Evolutionary conservation across 164 flowering plant genomes (phyloP).

Genomic region (Vitis rotundifolia): DNA sequence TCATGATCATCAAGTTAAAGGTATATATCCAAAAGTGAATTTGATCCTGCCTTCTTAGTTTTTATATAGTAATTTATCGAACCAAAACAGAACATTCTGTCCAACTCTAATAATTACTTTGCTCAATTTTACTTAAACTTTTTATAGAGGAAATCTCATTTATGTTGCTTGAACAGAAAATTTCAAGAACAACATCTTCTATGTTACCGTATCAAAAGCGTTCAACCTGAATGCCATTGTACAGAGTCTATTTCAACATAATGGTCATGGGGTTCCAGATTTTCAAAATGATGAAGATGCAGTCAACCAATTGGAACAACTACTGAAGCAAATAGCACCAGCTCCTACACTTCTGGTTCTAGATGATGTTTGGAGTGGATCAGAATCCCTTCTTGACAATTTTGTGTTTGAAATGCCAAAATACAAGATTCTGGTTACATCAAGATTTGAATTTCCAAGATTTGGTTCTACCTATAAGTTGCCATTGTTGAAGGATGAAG

Average conservation of each 20-base stretch:
- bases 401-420: constrained; percentile 17
- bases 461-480: constrained; percentile 25
- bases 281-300: constrained; percentile 26
- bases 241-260: constrained; percentile 14
- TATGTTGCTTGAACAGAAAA: constrained; percentile 9
- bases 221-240: constrained; percentile 13
- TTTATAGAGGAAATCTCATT: too few species aligned
- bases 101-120: too few species aligned
- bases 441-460: constrained; percentile 36
- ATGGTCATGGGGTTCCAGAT: not conserved
- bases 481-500: constrained; percentile 26
- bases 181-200: constrained; percentile 18
- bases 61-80: too few species aligned
- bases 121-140: not conserved
- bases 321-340: constrained; percentile 5
- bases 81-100: too few species aligned
- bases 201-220: not conserved
- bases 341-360: constrained; percentile 28
- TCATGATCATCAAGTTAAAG: constrained; percentile 17
- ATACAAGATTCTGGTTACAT: constrained; percentile 48
- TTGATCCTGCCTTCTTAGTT: too few species aligned
- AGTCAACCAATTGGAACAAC: constrained; percentile 9
- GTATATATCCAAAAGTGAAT: not conserved
- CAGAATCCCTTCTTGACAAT: constrained; percentile 27
- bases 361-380: constrained; percentile 42